Evolutionary conservation across 176 grass and related monocot species (phyloP).

Genomic region (Zoysia japonica): DNA sequence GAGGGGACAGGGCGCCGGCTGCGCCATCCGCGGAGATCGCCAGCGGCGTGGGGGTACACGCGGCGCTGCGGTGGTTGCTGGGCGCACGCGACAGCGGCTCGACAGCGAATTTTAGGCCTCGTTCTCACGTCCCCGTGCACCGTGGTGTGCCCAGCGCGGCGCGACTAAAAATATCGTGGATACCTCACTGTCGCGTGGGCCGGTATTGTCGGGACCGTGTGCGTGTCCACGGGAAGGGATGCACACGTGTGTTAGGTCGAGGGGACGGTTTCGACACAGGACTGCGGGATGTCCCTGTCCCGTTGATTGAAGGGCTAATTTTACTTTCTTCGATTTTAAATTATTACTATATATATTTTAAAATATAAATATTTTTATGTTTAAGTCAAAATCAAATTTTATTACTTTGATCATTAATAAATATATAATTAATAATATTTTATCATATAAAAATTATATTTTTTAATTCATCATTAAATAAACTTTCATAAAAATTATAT

Average conservation of each 20-base stretch:
- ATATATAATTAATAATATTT: too few relatives aligned
- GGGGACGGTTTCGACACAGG: too few relatives aligned
- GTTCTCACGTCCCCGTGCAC: neutral
- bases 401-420: too few relatives aligned
- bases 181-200: neutral
- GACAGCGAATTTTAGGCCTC: neutral
- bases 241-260: neutral
- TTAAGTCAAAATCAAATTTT: too few relatives aligned
- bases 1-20: conserved; percentile 18
- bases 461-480: too few relatives aligned
- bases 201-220: neutral
- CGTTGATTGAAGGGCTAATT: too few relatives aligned
- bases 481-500: too few relatives aligned
- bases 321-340: too few relatives aligned
- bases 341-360: too few relatives aligned
- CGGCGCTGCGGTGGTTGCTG: neutral
- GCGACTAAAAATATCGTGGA: conserved; percentile 16
- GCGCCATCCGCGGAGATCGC: conserved; percentile 13
- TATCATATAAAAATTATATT: too few relatives aligned
- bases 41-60: conserved; percentile 7
- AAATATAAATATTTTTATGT: too few relatives aligned
- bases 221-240: neutral
- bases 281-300: too few relatives aligned
- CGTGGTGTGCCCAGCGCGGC: neutral
- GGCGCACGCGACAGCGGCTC: conserved; percentile 5